Conservation (phyloP, 768 basidiomycete genomes). For the Boletus subparvulus region DNA sequence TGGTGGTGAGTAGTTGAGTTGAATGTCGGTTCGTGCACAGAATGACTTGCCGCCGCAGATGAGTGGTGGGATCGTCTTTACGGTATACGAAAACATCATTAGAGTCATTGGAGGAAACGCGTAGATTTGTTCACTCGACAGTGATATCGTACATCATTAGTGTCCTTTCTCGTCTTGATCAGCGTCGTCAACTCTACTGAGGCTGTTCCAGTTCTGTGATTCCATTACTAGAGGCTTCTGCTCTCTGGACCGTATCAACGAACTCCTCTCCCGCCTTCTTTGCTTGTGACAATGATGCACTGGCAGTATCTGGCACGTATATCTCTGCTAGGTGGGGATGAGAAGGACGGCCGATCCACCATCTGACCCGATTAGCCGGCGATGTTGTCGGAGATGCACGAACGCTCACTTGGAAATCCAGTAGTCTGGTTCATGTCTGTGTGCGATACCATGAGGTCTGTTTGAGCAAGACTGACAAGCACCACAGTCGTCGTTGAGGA, state of each 20-base stretch:
- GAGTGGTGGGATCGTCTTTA: conserved; percentile 92
- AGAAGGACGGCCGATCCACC: conserved; percentile 15
- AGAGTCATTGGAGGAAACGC: conserved; percentile 39
- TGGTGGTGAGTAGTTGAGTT: conserved; percentile 60
- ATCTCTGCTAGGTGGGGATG: conserved; percentile 17
- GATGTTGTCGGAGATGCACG: no score
- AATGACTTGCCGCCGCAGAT: conserved; percentile 46
- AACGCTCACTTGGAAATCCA: no score
- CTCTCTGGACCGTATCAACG: conserved; percentile 13
- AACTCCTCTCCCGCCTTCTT: neutral
- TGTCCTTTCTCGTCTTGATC: conserved; percentile 6
- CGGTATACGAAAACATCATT: conserved; percentile 85
- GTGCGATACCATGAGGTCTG: conserved; percentile 2
- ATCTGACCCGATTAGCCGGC: conserved; percentile 6
- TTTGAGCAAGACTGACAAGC: conserved; percentile 19
- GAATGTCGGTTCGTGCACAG: neutral
- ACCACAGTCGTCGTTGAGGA: conserved; percentile 1
- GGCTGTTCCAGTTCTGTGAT: conserved; percentile 15
- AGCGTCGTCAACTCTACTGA: conserved; percentile 23
- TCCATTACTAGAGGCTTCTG: conserved; percentile 8
- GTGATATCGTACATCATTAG: neutral
- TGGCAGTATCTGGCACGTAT: conserved; percentile 7
- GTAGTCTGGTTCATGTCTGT: conserved; percentile 24
- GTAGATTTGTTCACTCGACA: neutral
- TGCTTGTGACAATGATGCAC: conserved; percentile 9